Conservation (phyloP, 768 basidiomycete species). For the Suillus americanus region DNA sequence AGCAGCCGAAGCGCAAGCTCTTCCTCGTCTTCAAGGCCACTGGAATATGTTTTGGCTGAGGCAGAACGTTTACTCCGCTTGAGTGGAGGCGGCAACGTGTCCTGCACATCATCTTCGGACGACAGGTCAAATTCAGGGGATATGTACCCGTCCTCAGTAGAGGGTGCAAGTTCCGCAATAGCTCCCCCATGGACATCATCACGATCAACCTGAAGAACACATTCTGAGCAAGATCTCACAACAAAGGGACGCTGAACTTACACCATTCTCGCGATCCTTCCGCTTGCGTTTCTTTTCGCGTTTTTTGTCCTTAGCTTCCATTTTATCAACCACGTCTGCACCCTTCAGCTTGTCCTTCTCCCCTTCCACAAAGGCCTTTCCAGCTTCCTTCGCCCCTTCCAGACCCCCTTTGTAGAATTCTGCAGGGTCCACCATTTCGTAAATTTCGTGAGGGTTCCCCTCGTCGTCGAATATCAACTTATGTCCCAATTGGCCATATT, state of each 20-base stretch:
- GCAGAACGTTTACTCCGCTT: constrained; percentile 31
- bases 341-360: constrained; percentile 72
- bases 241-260: constrained; percentile 14
- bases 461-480: constrained; percentile 92
- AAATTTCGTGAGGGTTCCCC: constrained; percentile 75
- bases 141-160: constrained; percentile 63
- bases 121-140: constrained; percentile 68
- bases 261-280: constrained; percentile 68
- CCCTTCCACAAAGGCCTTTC: constrained; percentile 66
- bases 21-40: constrained; percentile 54
- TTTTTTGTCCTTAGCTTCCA: constrained; percentile 84
- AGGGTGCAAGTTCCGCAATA: constrained; percentile 36
- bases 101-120: constrained; percentile 35
- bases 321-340: constrained; percentile 75
- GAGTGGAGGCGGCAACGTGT: constrained; percentile 22
- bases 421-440: constrained; percentile 79
- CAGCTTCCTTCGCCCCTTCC: constrained; percentile 64
- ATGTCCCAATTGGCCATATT: constrained; percentile 54
- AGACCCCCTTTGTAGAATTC: constrained; percentile 68
- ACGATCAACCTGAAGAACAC: constrained; percentile 18
- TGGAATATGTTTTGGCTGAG: constrained; percentile 16
- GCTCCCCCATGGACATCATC: constrained; percentile 26
- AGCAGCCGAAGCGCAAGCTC: constrained; percentile 65
- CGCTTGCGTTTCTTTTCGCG: constrained; percentile 90
- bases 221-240: background rate